Conservation (phyloP, 73 alveolate genomes). For the Tetrahymena borealis region DNA sequence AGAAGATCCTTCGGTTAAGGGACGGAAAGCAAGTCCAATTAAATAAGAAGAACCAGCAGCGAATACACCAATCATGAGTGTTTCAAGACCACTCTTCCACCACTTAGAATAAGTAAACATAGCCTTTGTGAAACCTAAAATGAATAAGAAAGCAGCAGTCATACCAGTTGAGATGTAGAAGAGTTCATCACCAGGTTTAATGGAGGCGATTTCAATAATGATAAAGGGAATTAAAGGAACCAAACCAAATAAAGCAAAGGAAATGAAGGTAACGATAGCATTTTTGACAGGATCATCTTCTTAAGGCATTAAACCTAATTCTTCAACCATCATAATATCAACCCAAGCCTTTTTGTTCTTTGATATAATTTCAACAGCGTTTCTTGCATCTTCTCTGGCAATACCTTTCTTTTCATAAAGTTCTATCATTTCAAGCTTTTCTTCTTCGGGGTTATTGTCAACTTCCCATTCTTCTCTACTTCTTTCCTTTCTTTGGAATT, state of each 20-base stretch:
- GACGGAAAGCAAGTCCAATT: slow-evolving; percentile 33
- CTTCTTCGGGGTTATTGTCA: slow-evolving; percentile 38
- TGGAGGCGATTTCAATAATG: slow-evolving; percentile 8
- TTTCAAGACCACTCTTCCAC: slow-evolving; percentile 37
- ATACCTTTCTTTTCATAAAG: slow-evolving; percentile 31
- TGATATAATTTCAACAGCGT: slow-evolving; percentile 18
- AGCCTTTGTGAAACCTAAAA: slow-evolving; percentile 36
- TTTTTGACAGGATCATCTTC: slow-evolving; percentile 38
- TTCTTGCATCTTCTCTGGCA: slow-evolving; percentile 35
- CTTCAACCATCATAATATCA: slow-evolving; percentile 47
- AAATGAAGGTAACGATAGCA: slow-evolving; percentile 30
- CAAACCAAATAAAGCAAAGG: slow-evolving; percentile 30
- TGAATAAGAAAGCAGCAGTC: slow-evolving; percentile 18
- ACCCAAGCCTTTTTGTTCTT: slow-evolving; percentile 34
- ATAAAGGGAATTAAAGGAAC: slow-evolving; percentile 38
- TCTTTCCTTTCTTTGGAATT: slow-evolving; percentile 37
- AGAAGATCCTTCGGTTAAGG: background rate
- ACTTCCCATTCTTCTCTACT: slow-evolving; percentile 42
- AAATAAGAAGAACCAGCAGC: slow-evolving; percentile 40
- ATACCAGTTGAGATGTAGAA: slow-evolving; percentile 15
- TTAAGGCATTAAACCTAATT: slow-evolving; percentile 28
- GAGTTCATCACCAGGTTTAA: background rate
- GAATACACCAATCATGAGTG: slow-evolving; percentile 7
- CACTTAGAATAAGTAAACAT: slow-evolving; percentile 26
- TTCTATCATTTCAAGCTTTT: slow-evolving; percentile 35